Percentiles rank a stretch among this genome's conserved stretches.
Evolutionary conservation across 805 yeast genomes (phyloP).

Genomic region (Diddensiella santjacobensis): DNA sequence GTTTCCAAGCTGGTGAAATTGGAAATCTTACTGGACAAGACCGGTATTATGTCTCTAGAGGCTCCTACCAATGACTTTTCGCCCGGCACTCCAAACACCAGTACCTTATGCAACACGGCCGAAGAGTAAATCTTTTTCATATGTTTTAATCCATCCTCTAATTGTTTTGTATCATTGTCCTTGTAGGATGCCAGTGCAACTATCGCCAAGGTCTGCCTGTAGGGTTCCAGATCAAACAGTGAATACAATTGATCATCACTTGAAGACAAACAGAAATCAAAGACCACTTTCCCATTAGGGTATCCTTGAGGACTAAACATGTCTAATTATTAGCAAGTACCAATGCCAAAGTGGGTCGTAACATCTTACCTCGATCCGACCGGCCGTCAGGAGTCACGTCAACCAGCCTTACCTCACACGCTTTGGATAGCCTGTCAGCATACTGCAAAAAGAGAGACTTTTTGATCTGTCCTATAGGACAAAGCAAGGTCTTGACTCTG

Average conservation of each 20-base stretch:
- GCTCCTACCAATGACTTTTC: constrained; percentile 5
- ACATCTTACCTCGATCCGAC: constrained; percentile 32
- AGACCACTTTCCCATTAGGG: constrained; percentile 72
- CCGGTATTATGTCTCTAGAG: constrained; percentile 18
- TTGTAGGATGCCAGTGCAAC: constrained; percentile 43
- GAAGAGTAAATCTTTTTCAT: constrained; percentile 48
- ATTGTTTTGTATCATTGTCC: constrained; percentile 19
- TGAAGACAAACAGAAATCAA: constrained; percentile 46
- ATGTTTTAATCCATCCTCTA: constrained; percentile 32
- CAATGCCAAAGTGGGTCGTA: no score
- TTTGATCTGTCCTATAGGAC: constrained; percentile 57
- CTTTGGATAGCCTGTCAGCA: constrained; percentile 42
- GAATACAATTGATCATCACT: constrained; percentile 54
- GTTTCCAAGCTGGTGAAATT: constrained; percentile 49
- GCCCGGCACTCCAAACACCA: constrained; percentile 42
- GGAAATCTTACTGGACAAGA: constrained; percentile 32
- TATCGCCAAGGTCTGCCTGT: constrained; percentile 60
- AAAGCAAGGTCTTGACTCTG: constrained; percentile 58
- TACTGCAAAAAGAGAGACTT: constrained; percentile 42
- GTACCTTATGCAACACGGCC: constrained; percentile 32
- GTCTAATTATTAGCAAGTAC: constrained; percentile 27
- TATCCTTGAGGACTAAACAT: constrained; percentile 79
- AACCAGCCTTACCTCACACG: constrained; percentile 63
- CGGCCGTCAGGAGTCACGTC: constrained; percentile 69
- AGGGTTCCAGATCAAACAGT: constrained; percentile 87